phyloP scores from a whole-genome alignment of 2,329 filamentous ascomycete species.

The Herpotrichia juniperi region DNA sequence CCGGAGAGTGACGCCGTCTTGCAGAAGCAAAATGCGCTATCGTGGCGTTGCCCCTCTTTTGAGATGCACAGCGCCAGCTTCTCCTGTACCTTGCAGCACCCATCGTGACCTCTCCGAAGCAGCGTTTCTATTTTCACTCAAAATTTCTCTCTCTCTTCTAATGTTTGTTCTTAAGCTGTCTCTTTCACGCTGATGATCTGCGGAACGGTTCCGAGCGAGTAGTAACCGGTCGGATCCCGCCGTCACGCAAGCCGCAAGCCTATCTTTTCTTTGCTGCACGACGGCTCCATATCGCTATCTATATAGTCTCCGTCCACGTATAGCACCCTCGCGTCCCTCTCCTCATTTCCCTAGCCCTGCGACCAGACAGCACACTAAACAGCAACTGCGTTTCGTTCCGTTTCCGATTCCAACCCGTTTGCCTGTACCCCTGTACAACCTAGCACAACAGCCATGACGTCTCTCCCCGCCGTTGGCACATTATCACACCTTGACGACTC shows the following conservation, averaged over 20 bases:
- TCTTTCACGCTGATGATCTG: neutral
- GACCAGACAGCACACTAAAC: conserved; percentile 1
- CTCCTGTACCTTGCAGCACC: conserved; percentile 31
- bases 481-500: conserved; percentile 63
- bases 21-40: conserved; percentile 3
- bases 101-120: conserved; percentile 9
- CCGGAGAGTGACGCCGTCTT: conserved; percentile 4
- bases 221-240: conserved; percentile 34
- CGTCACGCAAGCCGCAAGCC: conserved; percentile 15
- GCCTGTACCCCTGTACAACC: neutral
- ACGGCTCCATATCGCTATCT: neutral
- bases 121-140: neutral
- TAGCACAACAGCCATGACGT: conserved; percentile 25
- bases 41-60: conserved; percentile 6
- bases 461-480: conserved; percentile 64
- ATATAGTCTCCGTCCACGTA: neutral
- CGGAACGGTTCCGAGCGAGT: conserved; percentile 6
- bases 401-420: neutral
- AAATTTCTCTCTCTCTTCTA: neutral
- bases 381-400: neutral
- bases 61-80: conserved; percentile 4
- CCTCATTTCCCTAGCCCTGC: no score
- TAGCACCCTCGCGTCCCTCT: neutral
- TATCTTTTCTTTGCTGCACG: neutral
- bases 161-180: neutral